Evolutionary conservation across 176 grass and related monocot species (phyloP), one percentile per base, ranked within the genome.

Genomic region (Alopecurus myosuroides): DNA sequence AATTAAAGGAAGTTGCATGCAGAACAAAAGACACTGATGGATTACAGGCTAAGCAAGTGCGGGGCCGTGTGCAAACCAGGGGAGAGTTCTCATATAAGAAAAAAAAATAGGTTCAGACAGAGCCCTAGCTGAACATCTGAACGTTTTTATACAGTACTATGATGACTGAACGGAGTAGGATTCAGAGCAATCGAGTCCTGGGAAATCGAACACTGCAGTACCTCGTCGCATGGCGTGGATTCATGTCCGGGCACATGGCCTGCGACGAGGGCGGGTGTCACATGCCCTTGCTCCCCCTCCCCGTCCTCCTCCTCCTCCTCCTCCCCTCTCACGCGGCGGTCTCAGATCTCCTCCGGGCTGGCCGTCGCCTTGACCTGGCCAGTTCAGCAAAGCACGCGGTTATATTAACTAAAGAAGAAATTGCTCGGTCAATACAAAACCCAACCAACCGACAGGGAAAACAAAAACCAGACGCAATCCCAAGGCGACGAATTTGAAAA

Each of bases 221-320:
- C 87, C 87, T 89, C 20, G 86, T 51, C 25, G 80, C 10, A 55
- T 83, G 48, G 25, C 40, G 76, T 22, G 49, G 82, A 68, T 85
- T 73, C 82, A 89, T 85, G 82, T 75, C 77, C 48, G 82, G 31
- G 82, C 68, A 69, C 76, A 89, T 89, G 73, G 60, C 82, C 58
- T 75, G 68, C 46, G 76, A 31, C 76, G 3, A 56, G 33, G 81
- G 76, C 75, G 35, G 86, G 52, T 19, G 42, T 85, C 76, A 80
- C 81, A 88, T 80, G 64, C 76, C 55, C 79, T 69, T 68, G 78
- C 78, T 46, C 37, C 25, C 5, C 23, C 18, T 13, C 56, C 60
- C 20, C 26, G 18, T n/a, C 29, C 14, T 6, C 34, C n/a, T n/a
- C n/a, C 18, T 13, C 56, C 60, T 29, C 26, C 26, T n/a, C 29